Conservation (phyloP, 192 early-diverging fungal genomes). For the Umbelopsis sp. region DNA sequence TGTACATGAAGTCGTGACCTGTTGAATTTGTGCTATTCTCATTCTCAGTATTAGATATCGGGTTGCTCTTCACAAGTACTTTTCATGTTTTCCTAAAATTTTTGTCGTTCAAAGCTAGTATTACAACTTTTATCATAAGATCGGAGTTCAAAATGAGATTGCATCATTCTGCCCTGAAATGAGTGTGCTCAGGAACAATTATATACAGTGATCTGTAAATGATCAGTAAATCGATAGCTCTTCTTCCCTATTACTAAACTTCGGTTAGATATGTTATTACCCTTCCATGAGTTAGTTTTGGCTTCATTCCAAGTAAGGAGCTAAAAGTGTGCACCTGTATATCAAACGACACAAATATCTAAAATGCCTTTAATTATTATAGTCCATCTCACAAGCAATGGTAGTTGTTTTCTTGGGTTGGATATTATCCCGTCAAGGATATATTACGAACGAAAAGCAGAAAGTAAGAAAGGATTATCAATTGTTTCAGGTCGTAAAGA, state of each 20-base stretch:
- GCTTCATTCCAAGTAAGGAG: neutral
- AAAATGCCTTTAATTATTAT: neutral
- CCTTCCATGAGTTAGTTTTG: neutral
- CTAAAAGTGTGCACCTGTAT: neutral
- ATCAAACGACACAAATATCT: neutral
- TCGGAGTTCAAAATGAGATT: neutral
- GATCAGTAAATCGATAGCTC: neutral
- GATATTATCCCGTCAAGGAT: neutral
- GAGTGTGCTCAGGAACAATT: neutral
- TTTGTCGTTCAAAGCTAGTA: too few relatives aligned
- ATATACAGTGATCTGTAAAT: neutral
- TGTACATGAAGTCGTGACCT: too few relatives aligned
- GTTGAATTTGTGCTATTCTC: too few relatives aligned
- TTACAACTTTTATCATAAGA: too few relatives aligned
- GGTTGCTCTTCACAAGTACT: too few relatives aligned
- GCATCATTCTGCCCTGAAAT: neutral
- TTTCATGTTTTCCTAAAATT: too few relatives aligned
- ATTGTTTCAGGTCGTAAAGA: neutral
- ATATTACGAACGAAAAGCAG: neutral
- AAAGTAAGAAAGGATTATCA: neutral
- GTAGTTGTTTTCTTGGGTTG: neutral
- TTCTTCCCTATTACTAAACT: neutral
- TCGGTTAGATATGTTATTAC: neutral
- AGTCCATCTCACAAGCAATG: neutral
- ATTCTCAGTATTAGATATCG: too few relatives aligned